These are phyloP conservation scores for Penicillium macrosclerotiorum DNA, from an alignment of 495 filamentous ascomycete genomes.

Conservation along the genomic window DNA sequence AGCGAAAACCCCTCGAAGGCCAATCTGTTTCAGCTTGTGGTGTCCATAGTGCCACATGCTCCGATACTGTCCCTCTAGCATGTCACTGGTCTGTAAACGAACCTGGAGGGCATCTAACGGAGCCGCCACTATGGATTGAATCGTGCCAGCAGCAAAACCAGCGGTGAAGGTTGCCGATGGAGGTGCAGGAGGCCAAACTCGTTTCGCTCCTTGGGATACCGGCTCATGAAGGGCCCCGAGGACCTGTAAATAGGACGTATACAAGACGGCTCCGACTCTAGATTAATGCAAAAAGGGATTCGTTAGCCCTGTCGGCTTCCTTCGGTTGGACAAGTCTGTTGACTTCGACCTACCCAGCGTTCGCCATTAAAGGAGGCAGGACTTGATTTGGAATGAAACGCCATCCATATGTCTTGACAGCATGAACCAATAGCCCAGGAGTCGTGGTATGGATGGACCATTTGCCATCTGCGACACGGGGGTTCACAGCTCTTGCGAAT, in stretches of 20 bases:
- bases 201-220: slow-evolving; percentile 62
- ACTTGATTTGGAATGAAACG: slow-evolving; percentile 84
- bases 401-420: slow-evolving; percentile 79
- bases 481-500: slow-evolving; percentile 68
- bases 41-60: slow-evolving; percentile 81
- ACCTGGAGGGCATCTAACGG: slow-evolving; percentile 88
- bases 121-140: slow-evolving; percentile 79
- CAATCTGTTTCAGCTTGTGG: slow-evolving; percentile 75
- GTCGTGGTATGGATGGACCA: slow-evolving; percentile 76
- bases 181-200: slow-evolving; percentile 72
- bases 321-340: not conserved
- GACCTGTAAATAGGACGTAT: slow-evolving; percentile 83
- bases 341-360: slow-evolving; percentile 54
- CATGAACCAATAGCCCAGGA: slow-evolving; percentile 74
- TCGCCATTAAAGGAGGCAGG: slow-evolving; percentile 80
- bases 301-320: no score
- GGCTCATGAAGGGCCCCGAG: slow-evolving; percentile 72
- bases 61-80: slow-evolving; percentile 64
- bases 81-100: slow-evolving; percentile 68
- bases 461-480: slow-evolving; percentile 50
- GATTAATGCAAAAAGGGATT: not conserved
- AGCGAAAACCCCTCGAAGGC: slow-evolving; percentile 75
- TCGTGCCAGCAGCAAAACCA: slow-evolving; percentile 70
- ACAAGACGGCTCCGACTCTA: slow-evolving; percentile 79
- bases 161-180: slow-evolving; percentile 66